Evolutionary conservation across 306 rosid genomes (phyloP), one percentile per base, ranked within the genome.

Genomic region (Benincasa hispida): DNA sequence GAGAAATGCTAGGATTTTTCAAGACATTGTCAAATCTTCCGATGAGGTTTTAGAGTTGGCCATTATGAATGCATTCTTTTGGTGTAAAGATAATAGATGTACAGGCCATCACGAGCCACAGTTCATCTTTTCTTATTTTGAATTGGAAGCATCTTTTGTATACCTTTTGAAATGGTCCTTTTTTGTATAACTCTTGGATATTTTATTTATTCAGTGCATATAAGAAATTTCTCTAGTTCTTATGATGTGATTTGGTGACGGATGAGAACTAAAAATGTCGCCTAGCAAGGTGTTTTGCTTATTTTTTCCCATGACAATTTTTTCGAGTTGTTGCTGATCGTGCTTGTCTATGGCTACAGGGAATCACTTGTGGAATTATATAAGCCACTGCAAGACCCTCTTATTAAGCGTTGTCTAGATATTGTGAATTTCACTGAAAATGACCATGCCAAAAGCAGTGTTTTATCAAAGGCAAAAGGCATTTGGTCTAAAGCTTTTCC

Each of bases 401-500:
- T 90, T 45, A 89, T 94, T 81, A 82, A 82, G 82, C 89, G 85
- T 42, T 91, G 96, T 80, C 74, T 83, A 69, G 96, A 91, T 81
- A 85, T 94, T 76, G 61, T 86, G 79, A 86, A 91, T 72, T 67
- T 85, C 79, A 93, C 80, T 58, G 80, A 89, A 78, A 77, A 81
- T 61, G 82, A 55, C 66, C 48, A 80, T 37, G 74, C 81, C 73
- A 79, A 82, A 77, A 82, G 85, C 85, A 37, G 76, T 67, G 13
- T 69, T 45, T 47, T 83, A 27, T 75, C 84, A 24, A 81, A 75
- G 30, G 85, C 88, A 68, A 91, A 86, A 84, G 85, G 87, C 77
- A 68, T 90, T 79, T 94, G 94, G 98, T 91, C 97, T 60, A 91
- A 89, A 85, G 81, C 90, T 79, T 80, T 83, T 81, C 98, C 97